Conservation (phyloP, 192 early-diverging fungal genomes). For the Gamsiella multidivaricata region DNA sequence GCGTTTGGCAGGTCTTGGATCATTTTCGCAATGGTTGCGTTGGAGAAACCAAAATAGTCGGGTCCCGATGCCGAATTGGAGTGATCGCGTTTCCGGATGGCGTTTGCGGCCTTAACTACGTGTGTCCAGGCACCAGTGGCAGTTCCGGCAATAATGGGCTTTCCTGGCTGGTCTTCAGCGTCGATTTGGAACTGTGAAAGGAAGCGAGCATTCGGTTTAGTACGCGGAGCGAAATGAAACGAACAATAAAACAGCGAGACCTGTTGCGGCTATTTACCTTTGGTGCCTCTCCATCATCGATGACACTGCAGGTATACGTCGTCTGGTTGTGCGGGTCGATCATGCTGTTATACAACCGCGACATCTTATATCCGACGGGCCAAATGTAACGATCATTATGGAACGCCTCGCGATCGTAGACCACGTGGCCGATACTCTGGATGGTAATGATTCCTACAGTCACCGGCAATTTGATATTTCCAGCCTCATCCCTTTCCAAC, state of each 20-base stretch:
- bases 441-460: constrained; percentile 84
- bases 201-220: constrained; percentile 3
- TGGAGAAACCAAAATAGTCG: constrained; percentile 92
- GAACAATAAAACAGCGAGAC: background rate
- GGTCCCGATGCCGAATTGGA: constrained; percentile 88
- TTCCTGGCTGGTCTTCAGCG: constrained; percentile 81
- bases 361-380: constrained; percentile 84
- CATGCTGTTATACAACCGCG: constrained; percentile 68
- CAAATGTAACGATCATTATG: constrained; percentile 94
- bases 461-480: constrained; percentile 80
- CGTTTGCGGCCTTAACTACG: constrained; percentile 82
- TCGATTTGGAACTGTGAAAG: constrained; percentile 80
- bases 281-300: constrained; percentile 83
- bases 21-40: constrained; percentile 85
- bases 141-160: constrained; percentile 77
- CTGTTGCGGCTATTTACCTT: constrained; percentile 35
- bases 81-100: constrained; percentile 80
- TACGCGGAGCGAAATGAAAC: no score
- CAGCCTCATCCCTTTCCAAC: constrained; percentile 67
- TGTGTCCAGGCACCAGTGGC: constrained; percentile 93
- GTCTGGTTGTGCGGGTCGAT: constrained; percentile 58
- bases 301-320: constrained; percentile 79
- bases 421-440: constrained; percentile 75
- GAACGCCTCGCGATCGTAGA: constrained; percentile 79
- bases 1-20: constrained; percentile 89